Evolutionary conservation across 192 early-diverging fungal genomes (phyloP).

Genomic region (Lobosporangium transversale): DNA sequence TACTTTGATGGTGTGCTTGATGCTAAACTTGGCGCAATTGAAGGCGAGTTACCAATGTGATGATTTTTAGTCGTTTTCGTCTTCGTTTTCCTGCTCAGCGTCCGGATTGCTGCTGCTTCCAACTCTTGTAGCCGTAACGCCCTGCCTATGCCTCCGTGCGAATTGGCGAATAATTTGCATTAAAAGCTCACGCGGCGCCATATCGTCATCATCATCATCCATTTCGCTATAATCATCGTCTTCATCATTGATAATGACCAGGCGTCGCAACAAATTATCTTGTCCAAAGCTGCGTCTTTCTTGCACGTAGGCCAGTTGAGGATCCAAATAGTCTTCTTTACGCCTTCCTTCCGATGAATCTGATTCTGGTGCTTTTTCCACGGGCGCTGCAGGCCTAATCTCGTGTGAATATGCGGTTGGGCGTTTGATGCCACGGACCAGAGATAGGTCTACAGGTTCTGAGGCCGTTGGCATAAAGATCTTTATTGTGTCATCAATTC

Average conservation of each 20-base stretch:
- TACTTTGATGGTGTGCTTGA: too few species aligned
- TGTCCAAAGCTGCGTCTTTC: background rate
- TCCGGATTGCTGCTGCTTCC: too few species aligned
- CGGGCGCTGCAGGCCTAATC: background rate
- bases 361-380: background rate
- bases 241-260: background rate
- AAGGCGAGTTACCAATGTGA: too few species aligned
- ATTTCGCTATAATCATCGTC: background rate
- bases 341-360: background rate
- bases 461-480: constrained; percentile 65
- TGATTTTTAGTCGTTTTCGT: too few species aligned
- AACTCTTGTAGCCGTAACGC: background rate
- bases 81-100: too few species aligned
- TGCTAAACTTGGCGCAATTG: too few species aligned
- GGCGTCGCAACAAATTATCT: background rate
- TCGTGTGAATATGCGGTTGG: constrained; percentile 1
- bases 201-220: constrained; percentile 8
- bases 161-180: background rate
- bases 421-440: constrained; percentile 22
- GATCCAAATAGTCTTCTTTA: constrained; percentile 16
- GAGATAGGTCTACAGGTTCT: constrained; percentile 34
- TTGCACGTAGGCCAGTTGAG: constrained; percentile 6
- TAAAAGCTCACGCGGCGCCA: background rate
- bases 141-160: background rate
- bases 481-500: constrained; percentile 80